These are phyloP conservation scores for Sclerotinia spermophila DNA, from an alignment of 2,329 filamentous ascomycete genomes.

Conservation along the genomic window DNA sequence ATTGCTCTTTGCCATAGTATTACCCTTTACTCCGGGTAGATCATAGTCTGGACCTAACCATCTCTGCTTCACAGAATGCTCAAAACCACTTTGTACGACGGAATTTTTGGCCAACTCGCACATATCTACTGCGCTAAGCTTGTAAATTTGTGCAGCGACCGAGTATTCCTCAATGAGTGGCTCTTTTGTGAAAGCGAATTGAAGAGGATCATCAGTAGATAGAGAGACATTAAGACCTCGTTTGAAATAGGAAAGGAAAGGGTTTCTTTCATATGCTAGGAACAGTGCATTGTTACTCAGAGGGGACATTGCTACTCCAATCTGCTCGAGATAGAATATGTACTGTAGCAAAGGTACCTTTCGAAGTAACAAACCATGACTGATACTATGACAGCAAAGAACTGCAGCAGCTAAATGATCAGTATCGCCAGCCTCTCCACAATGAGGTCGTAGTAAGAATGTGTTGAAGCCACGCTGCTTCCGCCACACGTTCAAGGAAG, in stretches of 20 bases:
- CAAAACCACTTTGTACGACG: constrained; percentile 91
- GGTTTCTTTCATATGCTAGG: constrained; percentile 93
- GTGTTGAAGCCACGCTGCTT: constrained; percentile 94
- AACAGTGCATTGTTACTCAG: constrained; percentile 97
- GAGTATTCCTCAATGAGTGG: constrained; percentile 97
- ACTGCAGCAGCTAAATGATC: constrained; percentile 92
- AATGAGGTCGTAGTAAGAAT: constrained; percentile 87
- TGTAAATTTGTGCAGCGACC: constrained; percentile 97
- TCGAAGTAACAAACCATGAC: constrained; percentile 84
- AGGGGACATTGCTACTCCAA: constrained; percentile 98
- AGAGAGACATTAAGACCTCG: constrained; percentile 92
- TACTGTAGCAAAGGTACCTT: constrained; percentile 96
- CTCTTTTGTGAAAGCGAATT: constrained; percentile 98
- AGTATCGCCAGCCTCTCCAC: constrained; percentile 93
- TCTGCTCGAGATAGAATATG: constrained; percentile 96
- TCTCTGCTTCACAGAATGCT: constrained; percentile 80
- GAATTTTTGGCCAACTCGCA: constrained; percentile 96
- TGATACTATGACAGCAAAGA: constrained; percentile 94
- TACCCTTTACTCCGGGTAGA: constrained; percentile 75
- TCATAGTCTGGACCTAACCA: constrained; percentile 83
- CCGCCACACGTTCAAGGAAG: constrained; percentile 87
- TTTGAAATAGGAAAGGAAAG: constrained; percentile 92
- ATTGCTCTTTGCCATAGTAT: constrained; percentile 93
- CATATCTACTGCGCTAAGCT: constrained; percentile 95
- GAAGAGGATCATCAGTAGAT: constrained; percentile 92